Base-by-base conservation (phyloP, 2,329 filamentous ascomycete genomes). In the Venturia nashicola region DNA sequence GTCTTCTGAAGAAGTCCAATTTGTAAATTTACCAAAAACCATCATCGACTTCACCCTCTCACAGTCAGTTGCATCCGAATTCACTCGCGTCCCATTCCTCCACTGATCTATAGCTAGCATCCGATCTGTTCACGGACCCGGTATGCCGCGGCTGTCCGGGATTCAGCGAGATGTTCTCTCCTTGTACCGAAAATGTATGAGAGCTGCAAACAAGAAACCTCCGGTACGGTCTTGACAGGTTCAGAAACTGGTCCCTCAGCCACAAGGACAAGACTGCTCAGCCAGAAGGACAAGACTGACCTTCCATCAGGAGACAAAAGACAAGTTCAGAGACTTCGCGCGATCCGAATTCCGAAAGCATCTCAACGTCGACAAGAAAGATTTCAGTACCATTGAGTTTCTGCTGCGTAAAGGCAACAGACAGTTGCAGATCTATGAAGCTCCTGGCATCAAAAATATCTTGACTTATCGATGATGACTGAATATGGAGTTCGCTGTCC, bases 111-210 rank as follows among this genome's bases (percentile, higher is more conserved):
- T 27, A 12, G 20, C 12, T 9, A 27, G 2, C 4, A 5, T 9
- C 8, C 4, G 23, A n/a, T 1, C 46, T 7, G 27, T 27, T 11
- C 6, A n/a, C 39, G 18, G 7, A n/a, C 2, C 2, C n/a, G 27
- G 27, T 36, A 74, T 74, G 72, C 67, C 71, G 27, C 82, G 85
- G 69, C 79, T 92, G 34, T 96, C 92, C 8, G 94, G 94, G 43
- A 80, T 97, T n/a, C 93, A 97, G 73, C 87, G 84, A 70, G 91
- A 96, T 71, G 93, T 97, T 3, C 76, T 97, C 61, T 81, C 86
- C 42, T 83, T 99, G 16, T 99, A 97, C 74, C 86, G 93, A 65
- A 84, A 86, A 72, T 97, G 93, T 71, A 79, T 99, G 34, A 85
- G 92, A 65, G 90, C 89, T 71, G 86, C 88, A 65, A 84, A 87